Evolutionary conservation across 179 eudicot genomes (phyloP).

Genomic region (Carnegiea gigantea): DNA sequence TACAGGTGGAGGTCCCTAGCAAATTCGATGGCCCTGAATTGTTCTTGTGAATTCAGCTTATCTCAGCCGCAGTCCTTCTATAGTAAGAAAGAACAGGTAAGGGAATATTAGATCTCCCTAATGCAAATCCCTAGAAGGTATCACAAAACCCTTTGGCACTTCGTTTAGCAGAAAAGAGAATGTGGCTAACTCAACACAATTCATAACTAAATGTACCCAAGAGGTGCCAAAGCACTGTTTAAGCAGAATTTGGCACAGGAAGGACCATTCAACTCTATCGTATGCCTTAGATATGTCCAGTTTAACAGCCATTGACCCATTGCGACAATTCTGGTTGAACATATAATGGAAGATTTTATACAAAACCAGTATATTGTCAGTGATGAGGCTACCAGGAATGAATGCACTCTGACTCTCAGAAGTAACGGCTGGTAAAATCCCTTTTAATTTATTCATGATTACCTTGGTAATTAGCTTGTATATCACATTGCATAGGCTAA

Average conservation of each 20-base stretch:
- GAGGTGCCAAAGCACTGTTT: not conserved
- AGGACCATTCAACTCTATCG: not conserved
- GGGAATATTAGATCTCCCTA: not conserved
- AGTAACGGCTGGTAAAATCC: not conserved
- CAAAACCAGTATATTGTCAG: not conserved
- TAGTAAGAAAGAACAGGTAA: not conserved
- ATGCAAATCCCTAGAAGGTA: not conserved
- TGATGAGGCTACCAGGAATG: not conserved
- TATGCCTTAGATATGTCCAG: not conserved
- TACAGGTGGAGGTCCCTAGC: not conserved
- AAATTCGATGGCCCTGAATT: not conserved
- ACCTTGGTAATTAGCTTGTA: not conserved
- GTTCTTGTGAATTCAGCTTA: not conserved
- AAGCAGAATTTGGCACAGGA: not conserved
- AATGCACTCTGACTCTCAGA: not conserved
- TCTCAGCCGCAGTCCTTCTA: not conserved
- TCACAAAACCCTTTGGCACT: not conserved
- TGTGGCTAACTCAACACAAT: not conserved
- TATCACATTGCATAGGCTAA: not conserved
- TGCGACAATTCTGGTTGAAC: not conserved
- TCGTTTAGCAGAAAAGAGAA: not conserved
- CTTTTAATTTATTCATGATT: not conserved
- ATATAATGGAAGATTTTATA: not conserved
- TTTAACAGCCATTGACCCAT: not conserved
- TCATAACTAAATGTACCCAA: not conserved